Percentiles rank a stretch among this genome's conserved stretches.
Evolutionary conservation across 805 yeast species (phyloP).

Genomic region (Saccharomycopsis fermentans): DNA sequence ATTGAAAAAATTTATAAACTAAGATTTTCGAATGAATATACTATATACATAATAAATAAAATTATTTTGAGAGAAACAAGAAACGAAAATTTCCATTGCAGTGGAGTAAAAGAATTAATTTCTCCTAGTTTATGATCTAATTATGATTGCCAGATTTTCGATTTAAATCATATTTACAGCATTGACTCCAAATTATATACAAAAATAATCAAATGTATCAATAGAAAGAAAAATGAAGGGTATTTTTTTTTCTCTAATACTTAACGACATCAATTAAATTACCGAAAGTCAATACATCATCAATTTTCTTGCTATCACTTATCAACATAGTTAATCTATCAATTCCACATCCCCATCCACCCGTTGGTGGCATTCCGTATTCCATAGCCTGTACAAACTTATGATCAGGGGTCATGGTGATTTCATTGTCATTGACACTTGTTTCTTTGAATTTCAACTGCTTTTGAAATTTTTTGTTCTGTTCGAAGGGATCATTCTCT

Average conservation of each 20-base stretch:
- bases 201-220: background rate
- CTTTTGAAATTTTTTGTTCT: conserved; percentile 46
- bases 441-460: conserved; percentile 44
- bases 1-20: conserved; percentile 41
- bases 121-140: background rate
- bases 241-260: conserved; percentile 34
- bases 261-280: conserved; percentile 56
- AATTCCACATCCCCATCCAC: conserved; percentile 99
- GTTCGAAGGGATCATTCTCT: conserved; percentile 79
- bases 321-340: conserved; percentile 87
- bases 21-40: background rate
- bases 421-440: conserved; percentile 44
- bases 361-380: conserved; percentile 96
- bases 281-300: conserved; percentile 68
- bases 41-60: too few species aligned
- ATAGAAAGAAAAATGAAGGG: background rate
- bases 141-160: background rate
- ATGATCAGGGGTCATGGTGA: conserved; percentile 56
- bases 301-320: conserved; percentile 55
- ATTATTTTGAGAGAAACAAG: too few species aligned
- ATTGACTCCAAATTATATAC: background rate
- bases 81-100: background rate
- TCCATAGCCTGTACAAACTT: conserved; percentile 69
- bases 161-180: background rate
- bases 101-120: background rate